phyloP scores from a whole-genome alignment of 768 basidiomycete genomes.

The Phanerodontia chrysosporium region DNA sequence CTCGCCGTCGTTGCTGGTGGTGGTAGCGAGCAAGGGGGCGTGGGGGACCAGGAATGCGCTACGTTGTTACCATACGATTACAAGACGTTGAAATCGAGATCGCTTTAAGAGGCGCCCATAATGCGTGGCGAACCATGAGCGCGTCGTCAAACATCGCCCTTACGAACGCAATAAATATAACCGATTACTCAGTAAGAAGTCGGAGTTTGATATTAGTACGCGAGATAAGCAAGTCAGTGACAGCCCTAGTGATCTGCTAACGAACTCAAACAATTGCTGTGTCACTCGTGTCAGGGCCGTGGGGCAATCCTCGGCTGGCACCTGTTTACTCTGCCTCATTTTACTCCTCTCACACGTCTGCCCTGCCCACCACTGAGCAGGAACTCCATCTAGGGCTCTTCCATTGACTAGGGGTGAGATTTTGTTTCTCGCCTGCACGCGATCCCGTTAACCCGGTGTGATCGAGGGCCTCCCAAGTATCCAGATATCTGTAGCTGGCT shows the following conservation, averaged over 20 bases:
- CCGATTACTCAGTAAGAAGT: background rate
- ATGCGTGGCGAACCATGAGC: background rate
- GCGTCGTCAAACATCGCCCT: background rate
- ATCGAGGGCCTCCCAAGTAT: too few species aligned
- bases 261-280: background rate
- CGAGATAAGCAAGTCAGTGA: background rate
- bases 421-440: too few species aligned
- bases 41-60: background rate
- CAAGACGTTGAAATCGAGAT: constrained; percentile 4
- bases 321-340: too few species aligned
- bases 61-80: constrained; percentile 6
- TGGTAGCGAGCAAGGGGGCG: background rate
- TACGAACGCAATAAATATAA: background rate
- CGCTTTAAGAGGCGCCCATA: constrained; percentile 1
- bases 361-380: too few species aligned
- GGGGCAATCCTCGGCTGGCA: too few species aligned
- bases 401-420: too few species aligned
- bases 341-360: too few species aligned
- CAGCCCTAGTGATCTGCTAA: background rate
- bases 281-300: too few species aligned
- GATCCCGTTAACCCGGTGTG: too few species aligned
- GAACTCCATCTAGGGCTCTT: too few species aligned
- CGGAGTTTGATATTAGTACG: background rate
- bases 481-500: too few species aligned
- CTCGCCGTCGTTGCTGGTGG: background rate